Evolutionary conservation across 2,329 filamentous ascomycete species (phyloP).

Genomic region (Trichoderma sp.): DNA sequence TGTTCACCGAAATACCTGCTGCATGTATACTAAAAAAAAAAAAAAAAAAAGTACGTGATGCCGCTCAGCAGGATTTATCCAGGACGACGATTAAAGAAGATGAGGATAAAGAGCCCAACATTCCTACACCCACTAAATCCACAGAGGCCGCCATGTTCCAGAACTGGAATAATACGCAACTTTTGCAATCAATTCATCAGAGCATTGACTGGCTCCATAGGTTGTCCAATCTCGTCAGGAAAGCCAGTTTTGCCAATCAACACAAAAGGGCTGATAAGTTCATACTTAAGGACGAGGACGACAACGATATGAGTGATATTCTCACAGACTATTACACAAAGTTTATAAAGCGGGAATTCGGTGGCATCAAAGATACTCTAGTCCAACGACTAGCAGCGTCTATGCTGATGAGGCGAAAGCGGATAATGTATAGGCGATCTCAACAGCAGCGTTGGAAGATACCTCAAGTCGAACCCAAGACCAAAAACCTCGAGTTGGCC

Average conservation of each 20-base stretch:
- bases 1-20: rapidly evolving
- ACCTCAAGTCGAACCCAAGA: background rate
- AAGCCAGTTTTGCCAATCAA: background rate
- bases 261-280: background rate
- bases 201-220: background rate
- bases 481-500: background rate
- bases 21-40: background rate
- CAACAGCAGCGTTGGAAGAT: background rate
- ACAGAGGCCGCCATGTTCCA: background rate
- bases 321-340: background rate
- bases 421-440: background rate
- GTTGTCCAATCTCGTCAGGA: background rate
- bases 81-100: background rate
- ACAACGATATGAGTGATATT: background rate
- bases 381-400: background rate
- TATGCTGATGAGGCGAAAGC: background rate
- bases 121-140: background rate
- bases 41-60: background rate
- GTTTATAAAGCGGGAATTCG: background rate
- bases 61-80: background rate
- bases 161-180: background rate
- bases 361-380: background rate
- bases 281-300: background rate
- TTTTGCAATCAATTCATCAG: background rate
- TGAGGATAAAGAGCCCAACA: background rate